These are phyloP conservation scores for Fragilariopsis cylindrus DNA, from an alignment of 108 stramenopile genomes.

Conservation along the genomic window DNA sequence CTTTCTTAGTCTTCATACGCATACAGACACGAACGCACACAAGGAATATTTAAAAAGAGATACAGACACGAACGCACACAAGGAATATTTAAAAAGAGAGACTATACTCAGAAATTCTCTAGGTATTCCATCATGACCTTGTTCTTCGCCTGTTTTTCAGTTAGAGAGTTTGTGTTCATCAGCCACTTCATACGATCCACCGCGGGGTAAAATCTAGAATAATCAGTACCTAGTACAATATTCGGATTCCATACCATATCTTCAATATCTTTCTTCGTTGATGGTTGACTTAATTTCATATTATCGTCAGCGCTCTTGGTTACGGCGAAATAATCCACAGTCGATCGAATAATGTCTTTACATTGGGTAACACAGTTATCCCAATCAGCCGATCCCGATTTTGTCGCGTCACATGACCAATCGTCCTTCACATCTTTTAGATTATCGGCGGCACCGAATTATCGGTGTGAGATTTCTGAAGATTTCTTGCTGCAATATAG, in stretches of 20 bases:
- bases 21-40: no score
- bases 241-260: not conserved
- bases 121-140: conserved; percentile 6
- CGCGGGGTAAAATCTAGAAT: conserved; percentile 3
- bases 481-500: not conserved
- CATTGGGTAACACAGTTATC: not conserved
- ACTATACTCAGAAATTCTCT: not conserved
- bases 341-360: not conserved
- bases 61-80: no score
- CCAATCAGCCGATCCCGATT: not conserved
- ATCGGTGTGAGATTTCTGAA: not conserved
- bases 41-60: no score
- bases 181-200: not conserved
- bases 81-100: no score
- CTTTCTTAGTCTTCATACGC: no score
- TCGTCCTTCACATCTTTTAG: not conserved
- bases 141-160: not conserved
- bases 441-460: not conserved
- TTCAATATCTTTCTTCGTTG: not conserved
- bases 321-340: not conserved
- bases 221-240: not conserved
- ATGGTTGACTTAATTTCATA: not conserved
- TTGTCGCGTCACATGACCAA: not conserved
- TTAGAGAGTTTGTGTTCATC: not conserved
- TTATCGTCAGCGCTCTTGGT: not conserved